Evolutionary conservation across 306 rosid genomes (phyloP), one percentile per base, ranked within the genome.

Genomic region (Dalbergia cochinchinensis): DNA sequence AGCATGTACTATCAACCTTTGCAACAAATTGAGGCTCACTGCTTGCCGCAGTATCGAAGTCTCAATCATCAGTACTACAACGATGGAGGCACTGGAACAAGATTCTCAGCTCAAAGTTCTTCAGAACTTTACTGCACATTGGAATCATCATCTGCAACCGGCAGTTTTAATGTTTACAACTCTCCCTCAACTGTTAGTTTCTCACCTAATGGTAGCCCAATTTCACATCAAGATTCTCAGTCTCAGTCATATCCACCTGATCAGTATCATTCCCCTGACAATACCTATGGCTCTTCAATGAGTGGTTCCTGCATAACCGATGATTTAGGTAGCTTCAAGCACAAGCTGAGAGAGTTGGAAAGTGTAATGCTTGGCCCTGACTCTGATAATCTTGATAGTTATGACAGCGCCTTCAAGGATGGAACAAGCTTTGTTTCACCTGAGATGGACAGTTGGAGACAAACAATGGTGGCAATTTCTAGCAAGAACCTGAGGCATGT

Each of bases 281-380:
- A 88, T 77, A 74, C 81, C 26, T 85, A 92, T 75, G 89, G 92
- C 83, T 90, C 99, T 70, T 76, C 98, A 0, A 79, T 85, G 39
- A 90, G 97, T 26, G 93, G 97, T 2, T 96, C 98, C 47, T 87
- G 96, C 84, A 75, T 93, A 65, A 91, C 98, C 0, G 89, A 96
- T 61, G 96, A 91, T 78, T 77, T 82, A 44, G 74, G 85, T 55
- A 90, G 84, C 85, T 88, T 91, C 83, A 86, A 79, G 87, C 89
- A 89, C 93, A 93, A 90, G 85, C 89, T 96, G 76, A 87, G 83
- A 87, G 97, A 90, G 76, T 76, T 96, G 78, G 99, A 96, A 71
- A 87, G 88, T n/a, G 97, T 78, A 47, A 93, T 96, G 99, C 80
- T 96, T 8, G 99, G 99, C 63, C 92, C 94, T 44, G 98, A 95